phyloP scores from a whole-genome alignment of 192 early-diverging fungal species.

The Linnemannia elongata region DNA sequence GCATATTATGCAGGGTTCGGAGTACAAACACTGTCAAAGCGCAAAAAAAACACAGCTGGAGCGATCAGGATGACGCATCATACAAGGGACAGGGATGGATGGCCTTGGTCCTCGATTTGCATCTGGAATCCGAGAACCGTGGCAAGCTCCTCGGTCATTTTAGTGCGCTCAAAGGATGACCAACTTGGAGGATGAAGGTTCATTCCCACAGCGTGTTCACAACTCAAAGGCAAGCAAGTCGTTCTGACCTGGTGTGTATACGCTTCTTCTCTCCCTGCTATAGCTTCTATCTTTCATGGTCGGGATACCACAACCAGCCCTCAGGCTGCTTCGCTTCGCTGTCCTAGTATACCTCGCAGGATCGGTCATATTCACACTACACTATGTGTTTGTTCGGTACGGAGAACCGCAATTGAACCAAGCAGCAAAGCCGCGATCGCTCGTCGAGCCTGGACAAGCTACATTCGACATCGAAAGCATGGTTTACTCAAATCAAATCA shows the following conservation, averaged over 20 bases:
- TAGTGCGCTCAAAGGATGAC: background rate
- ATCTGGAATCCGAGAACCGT: background rate
- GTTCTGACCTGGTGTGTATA: background rate
- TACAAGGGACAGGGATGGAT: background rate
- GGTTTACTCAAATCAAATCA: slow-evolving; percentile 31
- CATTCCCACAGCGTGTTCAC: background rate
- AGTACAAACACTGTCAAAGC: background rate
- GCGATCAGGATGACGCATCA: background rate
- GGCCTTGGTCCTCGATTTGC: background rate
- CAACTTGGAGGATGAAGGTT: background rate
- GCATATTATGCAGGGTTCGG: background rate
- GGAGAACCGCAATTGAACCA: background rate
- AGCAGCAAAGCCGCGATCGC: background rate
- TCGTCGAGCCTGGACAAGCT: slow-evolving; percentile 33
- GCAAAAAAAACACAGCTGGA: background rate
- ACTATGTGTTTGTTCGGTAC: background rate
- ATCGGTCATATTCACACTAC: slow-evolving; percentile 32
- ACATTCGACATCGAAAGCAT: slow-evolving; percentile 31
- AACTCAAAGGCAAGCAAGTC: background rate
- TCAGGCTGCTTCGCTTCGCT: slow-evolving; percentile 30
- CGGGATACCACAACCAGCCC: slow-evolving; percentile 21
- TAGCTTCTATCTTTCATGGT: background rate
- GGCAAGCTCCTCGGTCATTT: background rate
- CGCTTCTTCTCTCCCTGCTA: background rate
- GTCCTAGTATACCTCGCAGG: slow-evolving; percentile 39